Conservation (phyloP, 371 early-diverging fungal species). For the Mortierella sp. region DNA sequence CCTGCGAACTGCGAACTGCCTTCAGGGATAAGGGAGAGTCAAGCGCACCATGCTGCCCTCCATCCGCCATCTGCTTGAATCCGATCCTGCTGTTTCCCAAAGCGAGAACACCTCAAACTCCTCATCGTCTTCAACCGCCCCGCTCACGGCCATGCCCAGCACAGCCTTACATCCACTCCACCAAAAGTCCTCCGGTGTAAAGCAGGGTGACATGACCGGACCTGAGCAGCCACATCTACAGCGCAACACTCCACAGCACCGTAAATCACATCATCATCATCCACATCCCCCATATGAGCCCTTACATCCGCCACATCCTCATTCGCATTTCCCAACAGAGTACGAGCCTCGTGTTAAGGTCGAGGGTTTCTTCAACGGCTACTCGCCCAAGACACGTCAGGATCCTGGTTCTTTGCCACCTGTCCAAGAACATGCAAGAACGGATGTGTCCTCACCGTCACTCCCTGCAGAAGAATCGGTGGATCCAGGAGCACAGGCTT, state of each 20-base stretch:
- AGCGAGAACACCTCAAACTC: not conserved
- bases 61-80: slow-evolving; percentile 35
- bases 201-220: slow-evolving; percentile 6
- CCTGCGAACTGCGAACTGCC: not conserved
- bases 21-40: not conserved
- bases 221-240: slow-evolving; percentile 6
- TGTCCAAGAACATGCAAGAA: not conserved
- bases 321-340: not conserved
- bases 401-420: not conserved
- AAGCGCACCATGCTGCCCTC: slow-evolving; percentile 47
- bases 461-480: not conserved
- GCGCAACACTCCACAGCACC: slow-evolving; percentile 1
- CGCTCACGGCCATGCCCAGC: slow-evolving; percentile 9
- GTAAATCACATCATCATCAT: slow-evolving; percentile 12
- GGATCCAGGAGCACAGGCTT: slow-evolving; percentile 1
- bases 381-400: not conserved
- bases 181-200: slow-evolving; percentile 2
- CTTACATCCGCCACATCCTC: slow-evolving; percentile 4
- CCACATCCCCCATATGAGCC: slow-evolving; percentile 15
- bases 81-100: slow-evolving; percentile 9
- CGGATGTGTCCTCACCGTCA: too few relatives aligned
- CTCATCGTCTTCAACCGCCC: not conserved
- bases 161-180: slow-evolving; percentile 4
- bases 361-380: not conserved
- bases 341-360: not conserved